A percentile compares a stretch with the other conserved stretches of the same genome.
phyloP scores from a whole-genome alignment of 2,329 filamentous ascomycete species.

The Coleophoma cylindrospora region DNA sequence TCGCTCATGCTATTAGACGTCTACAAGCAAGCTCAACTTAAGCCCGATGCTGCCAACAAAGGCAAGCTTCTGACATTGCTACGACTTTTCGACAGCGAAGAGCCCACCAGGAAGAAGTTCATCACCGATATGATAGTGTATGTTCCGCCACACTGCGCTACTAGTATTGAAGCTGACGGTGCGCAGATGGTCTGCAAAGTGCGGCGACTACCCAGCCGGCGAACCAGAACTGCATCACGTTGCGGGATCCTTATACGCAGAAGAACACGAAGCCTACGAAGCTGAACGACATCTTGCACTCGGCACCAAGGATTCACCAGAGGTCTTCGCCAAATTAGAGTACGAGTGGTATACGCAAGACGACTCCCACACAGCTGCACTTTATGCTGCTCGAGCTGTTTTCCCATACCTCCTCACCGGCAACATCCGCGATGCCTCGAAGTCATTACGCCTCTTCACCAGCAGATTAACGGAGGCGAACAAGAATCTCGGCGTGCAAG shows the following conservation, averaged over 20 bases:
- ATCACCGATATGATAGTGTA: slow-evolving; percentile 78
- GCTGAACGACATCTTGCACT: slow-evolving; percentile 86
- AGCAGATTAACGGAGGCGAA: slow-evolving; percentile 54
- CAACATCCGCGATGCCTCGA: slow-evolving; percentile 85
- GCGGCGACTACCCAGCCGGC: slow-evolving; percentile 81
- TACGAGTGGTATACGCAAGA: slow-evolving; percentile 92
- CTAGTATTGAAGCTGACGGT: slow-evolving; percentile 9
- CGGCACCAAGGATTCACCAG: slow-evolving; percentile 83
- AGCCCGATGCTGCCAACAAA: slow-evolving; percentile 69
- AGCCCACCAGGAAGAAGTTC: slow-evolving; percentile 91
- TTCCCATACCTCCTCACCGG: slow-evolving; percentile 88
- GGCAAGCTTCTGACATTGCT: slow-evolving; percentile 73
- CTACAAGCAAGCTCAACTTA: slow-evolving; percentile 80
- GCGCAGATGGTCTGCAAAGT: slow-evolving; percentile 74
- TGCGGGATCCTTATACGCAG: slow-evolving; percentile 80
- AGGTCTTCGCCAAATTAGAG: slow-evolving; percentile 75
- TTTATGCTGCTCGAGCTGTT: slow-evolving; percentile 81
- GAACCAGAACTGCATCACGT: slow-evolving; percentile 95
- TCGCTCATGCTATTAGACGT: slow-evolving; percentile 85
- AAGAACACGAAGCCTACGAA: slow-evolving; percentile 88
- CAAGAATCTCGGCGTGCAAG: slow-evolving; percentile 64
- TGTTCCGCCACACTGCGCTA: slow-evolving; percentile 22
- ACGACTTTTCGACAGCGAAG: slow-evolving; percentile 72
- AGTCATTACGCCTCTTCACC: slow-evolving; percentile 73
- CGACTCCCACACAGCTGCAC: slow-evolving; percentile 78